Base-by-base conservation (phyloP, 1,284 basidiomycete species). In the Leccinum glutinopallens region DNA sequence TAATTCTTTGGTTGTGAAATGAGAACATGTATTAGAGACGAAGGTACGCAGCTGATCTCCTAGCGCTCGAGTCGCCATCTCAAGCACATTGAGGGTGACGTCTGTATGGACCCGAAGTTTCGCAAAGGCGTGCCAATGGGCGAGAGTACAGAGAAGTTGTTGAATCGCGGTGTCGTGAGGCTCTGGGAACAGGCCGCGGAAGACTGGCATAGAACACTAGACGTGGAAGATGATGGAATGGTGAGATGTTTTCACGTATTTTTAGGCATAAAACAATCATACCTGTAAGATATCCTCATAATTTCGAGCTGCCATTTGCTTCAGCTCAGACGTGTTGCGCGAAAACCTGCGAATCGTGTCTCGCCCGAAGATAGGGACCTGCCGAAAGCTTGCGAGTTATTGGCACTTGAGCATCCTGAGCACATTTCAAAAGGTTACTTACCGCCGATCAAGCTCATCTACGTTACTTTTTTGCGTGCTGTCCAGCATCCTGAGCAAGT, bases 61-160 rank as follows among this genome's bases (percentile, higher is more conserved):
- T 12, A 49, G n/a, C n/a, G 19, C 43, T 19, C 43, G 43, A 49
- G 43, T 49, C 19, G 43, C 43, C 43, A 49, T 49, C n/a, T 49
- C 17, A 19, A 49, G 43, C n/a, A 49, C 43, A n/a, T 49, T 19
- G n/a, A 49, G 43, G 43, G 43, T 49, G n/a, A 12, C 10, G 43
- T 49, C 43, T 19, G 43, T 49, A 17, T 49, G 43, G 8, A 49
- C 19, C 10, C 43, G 19, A 19, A 49, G 43, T 49, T 49, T 49
- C 10, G 43, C 17, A 19, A 49, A 49, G 10, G 43, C 43, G 10
- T 49, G 43, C 43, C 72, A 33, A 37, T 37, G 37, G 13, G 37
- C 37, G 13, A 37, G 37, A 37, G 37, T 15, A 37, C 37, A 37
- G 13, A 37, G 37, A 15, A 37, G 37, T 37, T 37, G 37, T 37